Evolutionary conservation across 768 basidiomycete species (phyloP).

Genomic region (Cystobasidium tubakii): DNA sequence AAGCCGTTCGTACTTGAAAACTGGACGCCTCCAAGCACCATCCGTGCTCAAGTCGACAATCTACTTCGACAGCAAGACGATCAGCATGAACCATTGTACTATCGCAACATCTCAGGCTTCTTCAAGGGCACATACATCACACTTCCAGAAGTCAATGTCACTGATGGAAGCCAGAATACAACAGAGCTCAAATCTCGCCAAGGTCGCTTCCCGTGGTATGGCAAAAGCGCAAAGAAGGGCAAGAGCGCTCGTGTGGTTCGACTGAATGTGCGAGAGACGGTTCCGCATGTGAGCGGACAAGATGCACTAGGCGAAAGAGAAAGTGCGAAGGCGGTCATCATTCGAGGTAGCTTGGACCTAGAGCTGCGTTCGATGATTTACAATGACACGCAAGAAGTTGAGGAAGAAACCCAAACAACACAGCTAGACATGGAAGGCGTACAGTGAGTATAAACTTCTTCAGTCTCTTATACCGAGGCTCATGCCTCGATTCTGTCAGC

Average conservation of each 20-base stretch:
- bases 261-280: constrained; percentile 32
- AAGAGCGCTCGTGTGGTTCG: constrained; percentile 1
- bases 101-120: constrained; percentile 36
- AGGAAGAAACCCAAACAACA: not conserved
- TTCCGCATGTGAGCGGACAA: not conserved
- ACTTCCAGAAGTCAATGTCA: constrained; percentile 20
- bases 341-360: constrained; percentile 8
- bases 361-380: constrained; percentile 25
- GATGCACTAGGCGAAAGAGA: not conserved
- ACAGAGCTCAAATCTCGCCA: constrained; percentile 2
- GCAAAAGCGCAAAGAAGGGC: not conserved
- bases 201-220: constrained; percentile 35
- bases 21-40: constrained; percentile 8
- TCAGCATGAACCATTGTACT: constrained; percentile 18
- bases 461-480: not conserved
- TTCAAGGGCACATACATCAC: constrained; percentile 27
- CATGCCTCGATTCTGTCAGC: constrained; percentile 35
- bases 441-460: constrained; percentile 38
- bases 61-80: not conserved
- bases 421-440: constrained; percentile 43
- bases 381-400: constrained; percentile 3
- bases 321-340: constrained; percentile 15
- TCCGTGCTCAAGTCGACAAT: constrained; percentile 2
- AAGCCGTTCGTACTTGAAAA: constrained; percentile 17
- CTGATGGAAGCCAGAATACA: constrained; percentile 10